phyloP scores from a whole-genome alignment of 352 stramenopile genomes.

The Peronospora belbahrii region DNA sequence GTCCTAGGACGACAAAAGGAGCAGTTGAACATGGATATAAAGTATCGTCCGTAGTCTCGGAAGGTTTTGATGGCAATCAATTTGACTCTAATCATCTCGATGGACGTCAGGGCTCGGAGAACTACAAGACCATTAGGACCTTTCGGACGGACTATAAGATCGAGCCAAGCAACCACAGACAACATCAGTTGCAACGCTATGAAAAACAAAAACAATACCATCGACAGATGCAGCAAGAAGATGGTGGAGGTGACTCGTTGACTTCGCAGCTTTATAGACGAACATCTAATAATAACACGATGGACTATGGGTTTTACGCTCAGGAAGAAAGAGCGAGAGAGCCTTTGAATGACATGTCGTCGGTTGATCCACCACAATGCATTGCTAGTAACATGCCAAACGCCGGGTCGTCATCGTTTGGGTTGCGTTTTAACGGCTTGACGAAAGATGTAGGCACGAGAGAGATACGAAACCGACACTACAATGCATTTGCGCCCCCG shows the following conservation, averaged over 20 bases:
- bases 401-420: conserved; percentile 8
- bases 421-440: conserved; percentile 8
- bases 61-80: conserved; percentile 2
- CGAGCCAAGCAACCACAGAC: conserved; percentile 29
- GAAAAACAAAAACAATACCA: conserved; percentile 33
- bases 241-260: conserved; percentile 13
- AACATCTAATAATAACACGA: conserved; percentile 1
- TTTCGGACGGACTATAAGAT: conserved; percentile 24
- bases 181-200: conserved; percentile 32
- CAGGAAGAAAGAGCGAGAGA: conserved; percentile 14
- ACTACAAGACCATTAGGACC: conserved; percentile 9
- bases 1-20: conserved; percentile 1
- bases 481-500: not conserved
- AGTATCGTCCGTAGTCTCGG: not conserved
- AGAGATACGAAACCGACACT: conserved; percentile 8
- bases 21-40: not conserved
- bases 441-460: conserved; percentile 3
- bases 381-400: conserved; percentile 36
- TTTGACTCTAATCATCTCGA: conserved; percentile 3
- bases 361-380: conserved; percentile 17
- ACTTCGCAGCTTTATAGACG: conserved; percentile 21
- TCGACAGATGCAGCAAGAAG: conserved; percentile 16
- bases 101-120: conserved; percentile 5
- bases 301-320: conserved; percentile 15
- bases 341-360: not conserved